These are phyloP conservation scores for Chrysanthemum lavandulifolium DNA, from an alignment of 129 eudicot genomes.

Conservation along the genomic window DNA sequence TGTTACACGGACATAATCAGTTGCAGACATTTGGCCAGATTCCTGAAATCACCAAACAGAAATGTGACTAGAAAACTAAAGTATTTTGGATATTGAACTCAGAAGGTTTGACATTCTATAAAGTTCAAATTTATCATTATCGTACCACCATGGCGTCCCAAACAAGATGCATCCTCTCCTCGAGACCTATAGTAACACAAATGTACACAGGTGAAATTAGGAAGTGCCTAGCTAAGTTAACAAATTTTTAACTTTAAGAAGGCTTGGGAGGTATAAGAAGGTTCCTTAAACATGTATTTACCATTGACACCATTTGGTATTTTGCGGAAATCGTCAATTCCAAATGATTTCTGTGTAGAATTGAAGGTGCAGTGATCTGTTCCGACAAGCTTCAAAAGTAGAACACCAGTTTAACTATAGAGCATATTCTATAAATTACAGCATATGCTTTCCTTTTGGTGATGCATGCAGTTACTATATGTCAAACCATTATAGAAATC, in stretches of 20 bases:
- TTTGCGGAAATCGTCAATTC: constrained; percentile 87
- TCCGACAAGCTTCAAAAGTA: constrained; percentile 86
- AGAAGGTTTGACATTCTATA: background rate
- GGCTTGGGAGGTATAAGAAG: constrained; percentile 2
- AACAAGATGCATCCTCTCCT: constrained; percentile 97
- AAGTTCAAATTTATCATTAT: constrained; percentile 8
- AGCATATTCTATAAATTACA: background rate
- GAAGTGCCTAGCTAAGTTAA: background rate
- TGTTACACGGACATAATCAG: constrained; percentile 87
- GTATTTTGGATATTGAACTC: constrained; percentile 2
- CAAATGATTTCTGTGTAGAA: constrained; percentile 82
- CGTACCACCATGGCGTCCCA: constrained; percentile 99
- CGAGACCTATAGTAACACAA: constrained; percentile 56
- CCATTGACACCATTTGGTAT: constrained; percentile 99
- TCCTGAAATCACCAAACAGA: constrained; percentile 47
- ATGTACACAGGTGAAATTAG: constrained; percentile 3
- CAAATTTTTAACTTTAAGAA: background rate
- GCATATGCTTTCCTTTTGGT: constrained; percentile 2
- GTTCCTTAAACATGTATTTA: constrained; percentile 23
- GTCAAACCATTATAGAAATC: background rate
- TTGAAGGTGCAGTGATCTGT: constrained; percentile 96
- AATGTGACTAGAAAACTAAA: background rate
- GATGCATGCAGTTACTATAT: background rate
- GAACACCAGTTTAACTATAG: constrained; percentile 17
- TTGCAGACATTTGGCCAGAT: constrained; percentile 85